Conservation (phyloP, 2,329 filamentous ascomycete species). For the Pyrenophora graminea region DNA sequence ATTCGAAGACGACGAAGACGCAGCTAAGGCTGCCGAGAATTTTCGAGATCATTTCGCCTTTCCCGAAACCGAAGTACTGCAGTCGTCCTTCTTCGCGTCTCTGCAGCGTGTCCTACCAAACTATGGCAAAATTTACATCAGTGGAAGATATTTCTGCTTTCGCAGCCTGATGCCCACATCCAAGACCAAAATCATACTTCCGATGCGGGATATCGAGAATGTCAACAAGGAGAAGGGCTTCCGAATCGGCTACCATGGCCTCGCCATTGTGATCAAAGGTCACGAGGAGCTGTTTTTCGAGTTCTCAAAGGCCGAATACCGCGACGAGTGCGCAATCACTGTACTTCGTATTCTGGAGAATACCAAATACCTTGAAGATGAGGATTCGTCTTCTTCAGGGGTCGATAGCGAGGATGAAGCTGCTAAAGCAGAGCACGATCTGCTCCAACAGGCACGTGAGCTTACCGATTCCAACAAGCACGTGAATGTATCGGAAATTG, state of each 20-base stretch:
- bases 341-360: conserved; percentile 77
- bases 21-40: conserved; percentile 62
- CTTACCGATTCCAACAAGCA: conserved; percentile 28
- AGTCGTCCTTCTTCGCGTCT: conserved; percentile 90
- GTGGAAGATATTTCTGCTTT: conserved; percentile 86
- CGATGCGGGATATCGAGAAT: conserved; percentile 88
- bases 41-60: conserved; percentile 91
- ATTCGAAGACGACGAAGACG: conserved; percentile 60
- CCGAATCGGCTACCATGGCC: conserved; percentile 83
- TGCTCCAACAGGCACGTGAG: conserved; percentile 73
- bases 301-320: conserved; percentile 74
- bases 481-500: conserved; percentile 33
- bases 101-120: conserved; percentile 87
- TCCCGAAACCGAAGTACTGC: conserved; percentile 78
- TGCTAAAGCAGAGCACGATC: conserved; percentile 79
- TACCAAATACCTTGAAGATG: conserved; percentile 70
- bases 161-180: conserved; percentile 87
- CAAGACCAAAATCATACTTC: conserved; percentile 87
- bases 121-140: conserved; percentile 96
- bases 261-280: conserved; percentile 90
- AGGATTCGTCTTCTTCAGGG: conserved; percentile 67
- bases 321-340: conserved; percentile 88
- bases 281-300: conserved; percentile 98
- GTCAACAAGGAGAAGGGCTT: conserved; percentile 95
- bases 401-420: conserved; percentile 72